Evolutionary conservation across 1,284 basidiomycete genomes (phyloP), one percentile per base, ranked within the genome.

Genomic region (Phlebopus sp.): DNA sequence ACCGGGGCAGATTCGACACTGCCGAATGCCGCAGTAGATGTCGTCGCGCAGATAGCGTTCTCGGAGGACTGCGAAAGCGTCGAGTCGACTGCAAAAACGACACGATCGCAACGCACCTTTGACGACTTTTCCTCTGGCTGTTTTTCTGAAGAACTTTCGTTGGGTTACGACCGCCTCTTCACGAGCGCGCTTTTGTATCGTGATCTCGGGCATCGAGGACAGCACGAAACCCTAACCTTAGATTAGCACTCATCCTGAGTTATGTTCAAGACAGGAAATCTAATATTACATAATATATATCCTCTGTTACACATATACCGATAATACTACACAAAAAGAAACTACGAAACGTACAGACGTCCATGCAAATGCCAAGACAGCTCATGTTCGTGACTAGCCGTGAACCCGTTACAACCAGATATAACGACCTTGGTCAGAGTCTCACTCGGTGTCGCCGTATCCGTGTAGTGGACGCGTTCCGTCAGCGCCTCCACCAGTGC

Each of bases 11-110:
- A 79, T 64, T 38, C 73, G 68, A 69, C 94, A 97, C 34, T 72
- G 73, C 41, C 81, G 72, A 23, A 92, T 82, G 1, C 95, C 95
- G 65, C 97, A 99, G n/a, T 82, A 79, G 30, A 98, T 88, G 63
- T 98, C 94, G 57, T 93, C 86, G 34, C 97, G 81, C 3, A 98
- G 82, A 69, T 99, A 99, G 54, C 94, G 77, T 70, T 99, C 96
- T 35, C 94, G 80, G n/a, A 98, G 74, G 47, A 98, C 94, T 81
- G 44, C 5, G 23, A 6, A 21, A 18, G 2, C 5, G 29, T 40
- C 44, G 23, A 34, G 37, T 47, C 6, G 35, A 39, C 44, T 1
- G 7, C 14, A 32, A 14, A 14, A 43, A 19, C 27, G 15, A 3
- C 9, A 40, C 30, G 18, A 9, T 9, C 8, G 27, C 31, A 4